These are phyloP conservation scores for Trichoderma orchidacearum DNA, from an alignment of 495 filamentous ascomycete genomes.

Conservation along the genomic window DNA sequence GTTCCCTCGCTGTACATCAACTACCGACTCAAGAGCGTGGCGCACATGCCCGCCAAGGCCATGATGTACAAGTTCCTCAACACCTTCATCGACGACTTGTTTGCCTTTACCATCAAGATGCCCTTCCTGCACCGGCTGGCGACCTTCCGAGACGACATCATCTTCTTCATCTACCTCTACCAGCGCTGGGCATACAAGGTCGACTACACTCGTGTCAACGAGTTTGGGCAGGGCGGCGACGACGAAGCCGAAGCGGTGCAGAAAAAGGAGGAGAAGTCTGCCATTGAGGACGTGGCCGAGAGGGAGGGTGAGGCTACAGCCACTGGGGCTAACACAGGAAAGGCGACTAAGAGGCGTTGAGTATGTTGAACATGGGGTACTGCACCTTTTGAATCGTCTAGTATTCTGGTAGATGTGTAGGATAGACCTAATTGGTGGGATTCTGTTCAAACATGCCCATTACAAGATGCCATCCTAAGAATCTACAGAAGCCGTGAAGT, in stretches of 20 bases:
- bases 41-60: constrained; percentile 90
- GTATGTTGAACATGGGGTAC: not conserved
- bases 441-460: too few species aligned
- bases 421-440: too few species aligned
- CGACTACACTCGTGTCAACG: constrained; percentile 86
- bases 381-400: not conserved
- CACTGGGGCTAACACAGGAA: constrained; percentile 26
- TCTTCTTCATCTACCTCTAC: constrained; percentile 98
- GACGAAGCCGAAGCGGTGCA: constrained; percentile 47
- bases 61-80: constrained; percentile 97
- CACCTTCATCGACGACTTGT: constrained; percentile 56
- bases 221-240: constrained; percentile 94
- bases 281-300: constrained; percentile 5
- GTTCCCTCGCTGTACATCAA: constrained; percentile 96
- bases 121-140: constrained; percentile 89
- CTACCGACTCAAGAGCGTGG: constrained; percentile 90
- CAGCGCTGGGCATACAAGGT: constrained; percentile 87
- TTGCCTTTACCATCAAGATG: constrained; percentile 99
- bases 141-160: constrained; percentile 87
- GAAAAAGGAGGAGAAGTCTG: constrained; percentile 13
- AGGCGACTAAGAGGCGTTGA: constrained; percentile 36
- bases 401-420: too few species aligned
- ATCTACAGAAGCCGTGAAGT: too few species aligned
- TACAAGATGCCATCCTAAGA: too few species aligned
- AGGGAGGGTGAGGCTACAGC: constrained; percentile 15